Conservation (phyloP, 306 rosid species). For the Lathyrus tuberosus region DNA sequence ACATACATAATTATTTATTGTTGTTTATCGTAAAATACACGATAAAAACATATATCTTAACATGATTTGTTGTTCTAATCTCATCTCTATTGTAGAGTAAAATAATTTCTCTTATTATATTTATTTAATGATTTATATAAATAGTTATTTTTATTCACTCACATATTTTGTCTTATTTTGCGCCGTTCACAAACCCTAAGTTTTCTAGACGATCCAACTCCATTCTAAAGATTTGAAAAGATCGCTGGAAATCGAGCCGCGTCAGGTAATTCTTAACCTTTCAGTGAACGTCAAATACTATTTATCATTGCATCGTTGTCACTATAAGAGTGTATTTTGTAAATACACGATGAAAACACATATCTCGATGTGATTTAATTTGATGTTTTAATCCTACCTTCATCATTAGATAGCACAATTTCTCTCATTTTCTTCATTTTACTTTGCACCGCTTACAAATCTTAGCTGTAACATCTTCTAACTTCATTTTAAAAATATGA, state of each 20-base stretch:
- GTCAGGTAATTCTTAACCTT: background rate
- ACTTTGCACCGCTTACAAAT: background rate
- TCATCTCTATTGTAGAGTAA: background rate
- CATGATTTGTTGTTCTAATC: background rate
- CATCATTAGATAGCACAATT: background rate
- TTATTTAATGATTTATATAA: background rate
- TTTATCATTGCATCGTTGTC: background rate
- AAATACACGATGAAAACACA: background rate
- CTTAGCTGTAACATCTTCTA: background rate
- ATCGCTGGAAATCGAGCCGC: background rate
- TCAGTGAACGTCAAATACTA: background rate
- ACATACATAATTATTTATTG: background rate
- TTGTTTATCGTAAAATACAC: background rate
- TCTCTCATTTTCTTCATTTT: background rate
- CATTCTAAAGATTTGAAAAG: background rate
- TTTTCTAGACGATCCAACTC: background rate
- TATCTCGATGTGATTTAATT: background rate
- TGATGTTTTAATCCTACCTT: background rate
- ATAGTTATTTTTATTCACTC: background rate
- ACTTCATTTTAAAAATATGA: background rate
- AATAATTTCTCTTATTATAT: background rate
- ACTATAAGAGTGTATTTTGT: background rate
- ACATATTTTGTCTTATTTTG: background rate
- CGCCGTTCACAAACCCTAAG: slow-evolving; percentile 17
- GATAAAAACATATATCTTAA: background rate